A percentile compares a stretch with the other conserved stretches of the same genome.
Evolutionary conservation across 768 basidiomycete genomes (phyloP).

Genomic region (Vishniacozyma victoriae): DNA sequence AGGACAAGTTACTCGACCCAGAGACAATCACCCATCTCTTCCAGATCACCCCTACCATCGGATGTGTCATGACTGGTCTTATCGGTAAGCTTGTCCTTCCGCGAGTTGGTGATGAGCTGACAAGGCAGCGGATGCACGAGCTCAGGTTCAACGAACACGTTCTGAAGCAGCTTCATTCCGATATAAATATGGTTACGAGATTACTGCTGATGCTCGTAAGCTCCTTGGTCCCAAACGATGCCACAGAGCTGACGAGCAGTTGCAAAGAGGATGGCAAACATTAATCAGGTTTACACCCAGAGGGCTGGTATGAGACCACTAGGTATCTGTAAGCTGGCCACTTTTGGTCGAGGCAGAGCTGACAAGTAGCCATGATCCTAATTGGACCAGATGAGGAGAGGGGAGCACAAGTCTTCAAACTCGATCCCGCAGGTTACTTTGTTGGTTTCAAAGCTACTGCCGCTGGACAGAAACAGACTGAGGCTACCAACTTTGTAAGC

Average conservation of each 20-base stretch:
- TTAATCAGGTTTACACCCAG: slow-evolving; percentile 98
- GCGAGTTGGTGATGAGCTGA: background rate
- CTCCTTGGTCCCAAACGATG: background rate
- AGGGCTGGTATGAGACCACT: slow-evolving; percentile 93
- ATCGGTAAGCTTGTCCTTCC: slow-evolving; percentile 58
- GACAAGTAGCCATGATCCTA: slow-evolving; percentile 75
- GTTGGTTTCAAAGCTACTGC: slow-evolving; percentile 97
- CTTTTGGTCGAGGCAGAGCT: background rate
- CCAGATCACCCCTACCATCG: slow-evolving; percentile 91
- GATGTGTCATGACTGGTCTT: slow-evolving; percentile 97
- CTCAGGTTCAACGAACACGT: slow-evolving; percentile 80
- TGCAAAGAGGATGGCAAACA: slow-evolving; percentile 87
- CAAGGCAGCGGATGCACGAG: slow-evolving; percentile 74
- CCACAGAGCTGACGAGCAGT: slow-evolving; percentile 46
- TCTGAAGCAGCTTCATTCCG: slow-evolving; percentile 85
- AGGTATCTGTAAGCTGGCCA: slow-evolving; percentile 68
- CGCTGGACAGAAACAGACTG: slow-evolving; percentile 88
- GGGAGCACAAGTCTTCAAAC: slow-evolving; percentile 96
- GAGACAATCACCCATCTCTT: slow-evolving; percentile 90
- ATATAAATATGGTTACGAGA: slow-evolving; percentile 97
- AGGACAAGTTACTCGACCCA: slow-evolving; percentile 98
- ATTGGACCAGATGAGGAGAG: slow-evolving; percentile 85
- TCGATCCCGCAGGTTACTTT: slow-evolving; percentile 97
- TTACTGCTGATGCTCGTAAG: slow-evolving; percentile 79
- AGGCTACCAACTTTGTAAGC: slow-evolving; percentile 81